Percentiles rank a stretch among this genome's conserved stretches.
phyloP scores from a whole-genome alignment of 371 early-diverging fungal genomes.

The Mucor velutinosus region DNA sequence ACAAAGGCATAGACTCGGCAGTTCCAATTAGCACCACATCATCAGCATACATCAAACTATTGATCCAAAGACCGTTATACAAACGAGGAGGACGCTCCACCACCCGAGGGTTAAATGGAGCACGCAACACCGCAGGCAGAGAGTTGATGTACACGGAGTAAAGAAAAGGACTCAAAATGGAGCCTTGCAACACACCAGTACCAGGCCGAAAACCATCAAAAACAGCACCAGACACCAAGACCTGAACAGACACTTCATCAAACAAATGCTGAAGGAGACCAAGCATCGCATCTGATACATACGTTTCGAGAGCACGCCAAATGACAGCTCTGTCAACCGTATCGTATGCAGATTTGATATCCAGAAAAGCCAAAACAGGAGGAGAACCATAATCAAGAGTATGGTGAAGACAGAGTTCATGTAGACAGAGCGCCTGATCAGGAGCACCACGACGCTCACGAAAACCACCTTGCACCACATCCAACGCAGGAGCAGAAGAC shows the following conservation, averaged over 20 bases:
- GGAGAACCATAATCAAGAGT: constrained; percentile 5
- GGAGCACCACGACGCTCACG: background rate
- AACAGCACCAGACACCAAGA: too few species aligned
- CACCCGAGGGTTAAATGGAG: too few species aligned
- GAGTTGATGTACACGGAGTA: too few species aligned
- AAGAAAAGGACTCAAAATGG: too few species aligned
- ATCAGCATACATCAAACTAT: too few species aligned
- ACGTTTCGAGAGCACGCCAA: constrained; percentile 6
- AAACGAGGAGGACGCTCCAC: too few species aligned
- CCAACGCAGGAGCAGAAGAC: background rate
- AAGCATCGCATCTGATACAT: constrained; percentile 5
- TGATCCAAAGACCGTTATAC: too few species aligned
- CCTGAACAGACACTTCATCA: constrained; percentile 11
- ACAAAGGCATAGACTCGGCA: too few species aligned
- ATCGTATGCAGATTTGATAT: constrained; percentile 25
- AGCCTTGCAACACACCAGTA: too few species aligned
- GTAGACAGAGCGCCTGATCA: constrained; percentile 15
- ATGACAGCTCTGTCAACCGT: constrained; percentile 21
- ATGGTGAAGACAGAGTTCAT: constrained; percentile 8
- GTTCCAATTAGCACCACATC: too few species aligned
- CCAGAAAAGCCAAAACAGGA: constrained; percentile 18
- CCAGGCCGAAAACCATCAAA: too few species aligned
- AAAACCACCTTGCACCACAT: constrained; percentile 29
- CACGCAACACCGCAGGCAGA: too few species aligned
- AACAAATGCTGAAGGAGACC: constrained; percentile 11